Percentiles rank a stretch among this genome's conserved stretches.
Conservation (phyloP, 352 stramenopile species). For the Pythium coloratum region DNA sequence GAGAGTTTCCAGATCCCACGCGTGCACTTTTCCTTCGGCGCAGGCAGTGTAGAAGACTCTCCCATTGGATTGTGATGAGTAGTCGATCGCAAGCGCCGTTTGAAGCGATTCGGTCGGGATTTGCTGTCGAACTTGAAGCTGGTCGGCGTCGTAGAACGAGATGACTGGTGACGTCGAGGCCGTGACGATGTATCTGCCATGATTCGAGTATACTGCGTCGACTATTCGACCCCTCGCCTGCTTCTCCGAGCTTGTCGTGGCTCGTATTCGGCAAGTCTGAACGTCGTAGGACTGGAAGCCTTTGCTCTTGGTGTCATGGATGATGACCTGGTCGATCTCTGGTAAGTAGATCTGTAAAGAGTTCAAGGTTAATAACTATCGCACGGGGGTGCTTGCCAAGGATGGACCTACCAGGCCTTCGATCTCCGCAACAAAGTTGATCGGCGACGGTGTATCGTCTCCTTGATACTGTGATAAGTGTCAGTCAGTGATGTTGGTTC, state of each 20-base stretch:
- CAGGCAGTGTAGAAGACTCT: slow-evolving; percentile 40
- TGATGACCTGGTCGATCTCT: slow-evolving; percentile 33
- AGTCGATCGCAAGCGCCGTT: slow-evolving; percentile 33
- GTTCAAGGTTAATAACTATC: too few relatives aligned
- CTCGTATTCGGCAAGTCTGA: slow-evolving; percentile 19
- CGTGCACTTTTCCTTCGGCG: slow-evolving; percentile 41
- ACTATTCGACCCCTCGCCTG: slow-evolving; percentile 26
- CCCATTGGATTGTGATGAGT: not conserved
- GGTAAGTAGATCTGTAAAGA: slow-evolving; percentile 22
- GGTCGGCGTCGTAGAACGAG: slow-evolving; percentile 51
- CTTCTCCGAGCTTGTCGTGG: not conserved
- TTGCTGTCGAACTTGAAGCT: slow-evolving; percentile 54
- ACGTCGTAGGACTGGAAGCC: slow-evolving; percentile 46
- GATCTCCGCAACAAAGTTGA: slow-evolving; percentile 45
- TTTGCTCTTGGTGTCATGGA: slow-evolving; percentile 33
- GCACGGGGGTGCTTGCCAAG: too few relatives aligned
- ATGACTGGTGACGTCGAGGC: slow-evolving; percentile 52
- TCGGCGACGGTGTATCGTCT: slow-evolving; percentile 23
- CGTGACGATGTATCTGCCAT: slow-evolving; percentile 48
- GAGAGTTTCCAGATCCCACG: slow-evolving; percentile 43
- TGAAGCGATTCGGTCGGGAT: slow-evolving; percentile 44
- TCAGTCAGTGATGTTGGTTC: too few relatives aligned
- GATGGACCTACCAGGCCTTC: slow-evolving; percentile 38
- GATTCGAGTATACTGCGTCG: slow-evolving; percentile 44
- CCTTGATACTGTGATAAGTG: slow-evolving; percentile 29